phyloP scores from a whole-genome alignment of 306 rosid genomes.

The Rosa multiflora region DNA sequence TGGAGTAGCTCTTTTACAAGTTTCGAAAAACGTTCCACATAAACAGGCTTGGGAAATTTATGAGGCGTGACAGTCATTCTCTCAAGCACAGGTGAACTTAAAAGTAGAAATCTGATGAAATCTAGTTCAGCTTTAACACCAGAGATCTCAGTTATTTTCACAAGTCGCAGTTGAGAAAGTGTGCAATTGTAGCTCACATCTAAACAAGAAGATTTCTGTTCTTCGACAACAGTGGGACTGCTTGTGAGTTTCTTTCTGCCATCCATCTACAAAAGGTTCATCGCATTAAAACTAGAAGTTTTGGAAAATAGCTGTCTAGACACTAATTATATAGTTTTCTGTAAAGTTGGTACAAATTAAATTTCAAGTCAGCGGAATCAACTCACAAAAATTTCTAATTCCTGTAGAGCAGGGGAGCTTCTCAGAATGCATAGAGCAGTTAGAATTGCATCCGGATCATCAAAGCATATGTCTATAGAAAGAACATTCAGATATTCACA shows the following conservation, averaged over 20 bases:
- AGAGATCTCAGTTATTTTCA: slow-evolving; percentile 40
- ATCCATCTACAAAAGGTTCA: slow-evolving; percentile 34
- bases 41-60: neutral
- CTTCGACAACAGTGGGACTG: neutral
- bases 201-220: slow-evolving; percentile 23
- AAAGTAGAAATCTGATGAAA: slow-evolving; percentile 49
- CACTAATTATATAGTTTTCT: neutral
- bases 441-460: slow-evolving; percentile 43
- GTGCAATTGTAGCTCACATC: slow-evolving; percentile 25
- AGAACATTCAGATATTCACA: slow-evolving; percentile 47
- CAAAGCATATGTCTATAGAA: slow-evolving; percentile 47
- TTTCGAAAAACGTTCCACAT: neutral
- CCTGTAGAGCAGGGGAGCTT: slow-evolving; percentile 57
- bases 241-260: neutral
- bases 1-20: slow-evolving; percentile 45
- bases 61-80: slow-evolving; percentile 40
- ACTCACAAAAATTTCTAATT: slow-evolving; percentile 50
- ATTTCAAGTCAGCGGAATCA: neutral
- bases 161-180: slow-evolving; percentile 35
- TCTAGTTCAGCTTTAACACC: slow-evolving; percentile 48
- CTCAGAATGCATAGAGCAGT: slow-evolving; percentile 51
- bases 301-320: neutral
- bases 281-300: neutral
- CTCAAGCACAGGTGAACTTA: slow-evolving; percentile 43
- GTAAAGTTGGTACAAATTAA: neutral